Evolutionary conservation across 2,329 filamentous ascomycete species (phyloP).

Genomic region (Thielaviopsis populi): DNA sequence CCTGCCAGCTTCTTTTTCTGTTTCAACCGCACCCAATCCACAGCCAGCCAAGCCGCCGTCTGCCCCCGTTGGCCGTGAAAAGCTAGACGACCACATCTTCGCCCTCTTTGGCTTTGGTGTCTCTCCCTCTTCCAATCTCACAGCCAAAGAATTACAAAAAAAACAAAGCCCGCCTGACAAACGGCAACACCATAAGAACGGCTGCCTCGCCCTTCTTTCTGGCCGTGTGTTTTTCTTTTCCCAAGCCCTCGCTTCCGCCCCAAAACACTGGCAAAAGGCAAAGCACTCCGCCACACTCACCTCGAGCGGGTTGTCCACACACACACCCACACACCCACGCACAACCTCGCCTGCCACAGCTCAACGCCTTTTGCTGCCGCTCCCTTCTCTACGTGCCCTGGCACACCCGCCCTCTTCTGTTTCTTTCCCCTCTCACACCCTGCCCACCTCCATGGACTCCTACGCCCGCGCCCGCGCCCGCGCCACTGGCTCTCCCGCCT

Average conservation of each 20-base stretch:
- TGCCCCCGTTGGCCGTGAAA: background rate
- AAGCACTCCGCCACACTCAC: background rate
- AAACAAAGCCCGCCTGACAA: background rate
- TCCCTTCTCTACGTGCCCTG: background rate
- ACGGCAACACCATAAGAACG: background rate
- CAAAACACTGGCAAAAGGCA: background rate
- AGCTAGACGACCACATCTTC: background rate
- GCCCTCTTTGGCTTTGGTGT: constrained; percentile 3
- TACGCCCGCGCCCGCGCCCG: constrained; percentile 5
- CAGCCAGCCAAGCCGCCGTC: background rate
- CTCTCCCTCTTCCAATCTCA: constrained; percentile 5
- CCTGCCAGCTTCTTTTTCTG: background rate
- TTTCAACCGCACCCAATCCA: background rate
- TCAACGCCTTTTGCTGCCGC: too few relatives aligned
- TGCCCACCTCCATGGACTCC: constrained; percentile 3
- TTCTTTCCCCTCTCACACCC: background rate
- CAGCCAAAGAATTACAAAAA: background rate
- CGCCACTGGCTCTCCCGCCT: constrained; percentile 4
- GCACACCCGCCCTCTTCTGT: background rate
- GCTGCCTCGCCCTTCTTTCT: background rate
- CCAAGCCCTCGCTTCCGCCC: background rate
- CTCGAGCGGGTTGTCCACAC: background rate
- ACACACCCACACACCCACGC: too few relatives aligned
- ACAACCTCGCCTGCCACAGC: too few relatives aligned
- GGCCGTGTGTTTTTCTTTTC: background rate